phyloP scores from a whole-genome alignment of 371 early-diverging fungal genomes.

The Mortierella sp. region DNA sequence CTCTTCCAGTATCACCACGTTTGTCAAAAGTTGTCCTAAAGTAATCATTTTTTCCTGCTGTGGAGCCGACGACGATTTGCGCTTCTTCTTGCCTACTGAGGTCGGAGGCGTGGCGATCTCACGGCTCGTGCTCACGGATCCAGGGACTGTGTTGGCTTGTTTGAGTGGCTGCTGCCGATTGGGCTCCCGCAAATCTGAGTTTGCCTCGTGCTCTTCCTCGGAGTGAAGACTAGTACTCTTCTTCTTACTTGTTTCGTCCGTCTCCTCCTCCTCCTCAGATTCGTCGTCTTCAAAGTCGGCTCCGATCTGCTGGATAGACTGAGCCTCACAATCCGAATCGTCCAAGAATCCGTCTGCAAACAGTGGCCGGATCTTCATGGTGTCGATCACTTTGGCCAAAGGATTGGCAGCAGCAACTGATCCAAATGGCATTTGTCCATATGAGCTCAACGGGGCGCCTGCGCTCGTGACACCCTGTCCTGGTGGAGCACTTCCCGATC shows the following conservation, averaged over 20 bases:
- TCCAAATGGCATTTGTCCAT: not conserved
- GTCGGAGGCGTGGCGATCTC: too few relatives aligned
- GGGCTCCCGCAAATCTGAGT: constrained; percentile 31
- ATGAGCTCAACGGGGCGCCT: not conserved
- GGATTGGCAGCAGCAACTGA: constrained; percentile 7
- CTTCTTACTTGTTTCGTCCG: constrained; percentile 53
- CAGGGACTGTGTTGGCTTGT: too few relatives aligned
- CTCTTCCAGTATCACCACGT: constrained; percentile 92
- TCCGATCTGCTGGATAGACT: constrained; percentile 16
- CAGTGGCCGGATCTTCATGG: constrained; percentile 63
- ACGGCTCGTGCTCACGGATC: too few relatives aligned
- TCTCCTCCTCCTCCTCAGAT: constrained; percentile 58
- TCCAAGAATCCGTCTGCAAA: constrained; percentile 66
- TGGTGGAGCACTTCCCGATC: not conserved
- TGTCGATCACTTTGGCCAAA: constrained; percentile 43
- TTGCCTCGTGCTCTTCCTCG: constrained; percentile 43
- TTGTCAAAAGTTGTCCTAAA: constrained; percentile 79
- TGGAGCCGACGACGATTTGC: constrained; percentile 24
- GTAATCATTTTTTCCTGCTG: constrained; percentile 62
- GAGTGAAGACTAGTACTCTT: not conserved
- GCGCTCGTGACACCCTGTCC: not conserved
- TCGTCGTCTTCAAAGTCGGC: constrained; percentile 59
- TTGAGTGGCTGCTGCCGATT: constrained; percentile 2
- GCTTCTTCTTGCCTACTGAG: too few relatives aligned
- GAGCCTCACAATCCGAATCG: constrained; percentile 63